Evolutionary conservation across 306 rosid species (phyloP).

Genomic region (Clitoria ternatea): DNA sequence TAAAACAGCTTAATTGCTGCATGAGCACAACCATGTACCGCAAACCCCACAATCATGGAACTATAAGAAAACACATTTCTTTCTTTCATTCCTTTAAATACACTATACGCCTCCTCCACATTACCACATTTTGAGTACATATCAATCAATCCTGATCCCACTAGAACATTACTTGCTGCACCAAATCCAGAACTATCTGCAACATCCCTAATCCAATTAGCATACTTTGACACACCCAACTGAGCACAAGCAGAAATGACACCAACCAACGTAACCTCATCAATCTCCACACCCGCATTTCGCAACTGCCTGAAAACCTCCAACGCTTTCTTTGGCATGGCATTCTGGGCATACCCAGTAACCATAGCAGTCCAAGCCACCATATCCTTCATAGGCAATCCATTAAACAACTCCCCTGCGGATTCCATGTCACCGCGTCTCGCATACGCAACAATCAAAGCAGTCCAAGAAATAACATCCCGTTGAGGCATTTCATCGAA

Average conservation of each 20-base stretch:
- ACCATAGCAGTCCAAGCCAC: slow-evolving; percentile 90
- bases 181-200: slow-evolving; percentile 53
- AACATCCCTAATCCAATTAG: slow-evolving; percentile 55
- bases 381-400: slow-evolving; percentile 57
- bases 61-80: slow-evolving; percentile 69
- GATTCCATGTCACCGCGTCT: slow-evolving; percentile 56
- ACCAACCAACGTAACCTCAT: slow-evolving; percentile 67
- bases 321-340: slow-evolving; percentile 59
- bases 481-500: slow-evolving; percentile 75
- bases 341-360: slow-evolving; percentile 76
- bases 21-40: slow-evolving; percentile 59
- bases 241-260: slow-evolving; percentile 79
- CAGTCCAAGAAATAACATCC: slow-evolving; percentile 83
- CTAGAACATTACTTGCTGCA: slow-evolving; percentile 50
- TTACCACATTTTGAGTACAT: slow-evolving; percentile 82
- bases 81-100: slow-evolving; percentile 59
- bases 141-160: slow-evolving; percentile 81
- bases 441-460: slow-evolving; percentile 63
- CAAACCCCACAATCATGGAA: slow-evolving; percentile 83
- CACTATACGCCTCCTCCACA: slow-evolving; percentile 54
- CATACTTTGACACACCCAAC: slow-evolving; percentile 51
- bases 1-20: slow-evolving; percentile 60
- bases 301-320: slow-evolving; percentile 47
- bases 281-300: slow-evolving; percentile 40
- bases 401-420: slow-evolving; percentile 61